Evolutionary conservation across 352 stramenopile genomes (phyloP), one percentile per base, ranked within the genome.

Genomic region (Phytopythium cucurbitacearum): DNA sequence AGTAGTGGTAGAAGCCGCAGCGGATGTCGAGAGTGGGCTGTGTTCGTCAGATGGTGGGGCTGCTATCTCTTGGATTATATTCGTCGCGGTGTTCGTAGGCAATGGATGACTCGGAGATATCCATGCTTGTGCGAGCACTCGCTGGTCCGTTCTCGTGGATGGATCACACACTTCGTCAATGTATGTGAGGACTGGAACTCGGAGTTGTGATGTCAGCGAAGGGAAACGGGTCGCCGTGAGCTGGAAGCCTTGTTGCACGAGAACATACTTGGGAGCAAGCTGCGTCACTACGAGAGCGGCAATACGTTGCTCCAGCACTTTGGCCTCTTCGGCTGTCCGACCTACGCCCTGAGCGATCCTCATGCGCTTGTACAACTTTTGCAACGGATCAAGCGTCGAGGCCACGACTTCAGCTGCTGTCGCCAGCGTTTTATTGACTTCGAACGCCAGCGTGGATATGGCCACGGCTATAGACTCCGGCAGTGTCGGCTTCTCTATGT

Each of bases 311-410:
- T 89, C 81, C 3, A 88, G 64, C 33, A 86, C 65, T 54, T 91
- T 89, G 0, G 78, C 81, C 60, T 91, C 81, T 37, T 91, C 81
- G 5, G 81, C 78, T n/a, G 76, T 91, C 15, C 62, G 71, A 0
- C 72, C 74, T 4, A 48, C 65, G 0, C 51, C 56, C n/a, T 80
- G 72, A 1, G 81, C 78, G 0, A 73, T 63, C 4, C 62, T 28
- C 52, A 76, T 66, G 0, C 71, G 68, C n/a, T 69, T 76, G 40
- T 71, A 56, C 21, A 89, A 59, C 0, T 65, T 69, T 40, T 75
- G 40, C 32, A 89, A 65, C n/a, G 76, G 78, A 28, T 89, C 74
- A 2, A 89, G 43, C 3, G 73, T 28, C 7, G 37, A 12, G n/a
- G 32, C 6, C 2, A 32, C 36, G 5, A 53, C 36, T 16, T 53